These are phyloP conservation scores for Simmondsia chinensis DNA, from an alignment of 148 eudicot genomes.

Conservation along the genomic window DNA sequence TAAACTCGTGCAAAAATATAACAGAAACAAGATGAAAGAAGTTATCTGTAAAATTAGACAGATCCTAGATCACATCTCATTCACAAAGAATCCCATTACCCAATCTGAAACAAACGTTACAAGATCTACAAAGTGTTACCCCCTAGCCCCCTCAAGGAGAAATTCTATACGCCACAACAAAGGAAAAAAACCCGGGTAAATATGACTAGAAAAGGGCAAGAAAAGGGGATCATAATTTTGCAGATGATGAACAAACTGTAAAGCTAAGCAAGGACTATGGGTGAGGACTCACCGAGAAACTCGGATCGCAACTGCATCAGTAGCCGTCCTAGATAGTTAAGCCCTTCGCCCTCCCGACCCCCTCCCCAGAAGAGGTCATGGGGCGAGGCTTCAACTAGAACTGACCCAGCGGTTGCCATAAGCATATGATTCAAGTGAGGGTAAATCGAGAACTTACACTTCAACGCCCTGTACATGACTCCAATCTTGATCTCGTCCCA, in stretches of 20 bases:
- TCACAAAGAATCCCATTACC: too few relatives aligned
- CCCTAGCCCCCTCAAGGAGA: too few relatives aligned
- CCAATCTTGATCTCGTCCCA: constrained; percentile 79
- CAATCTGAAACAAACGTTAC: too few relatives aligned
- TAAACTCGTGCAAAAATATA: too few relatives aligned
- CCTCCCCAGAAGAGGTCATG: constrained; percentile 99
- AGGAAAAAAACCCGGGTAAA: too few relatives aligned
- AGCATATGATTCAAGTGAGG: constrained; percentile 77
- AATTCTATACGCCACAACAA: too few relatives aligned
- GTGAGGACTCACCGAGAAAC: constrained; percentile 43
- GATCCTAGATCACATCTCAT: too few relatives aligned
- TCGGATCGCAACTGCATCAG: constrained; percentile 90
- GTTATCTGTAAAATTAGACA: too few relatives aligned
- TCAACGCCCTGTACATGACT: constrained; percentile 74
- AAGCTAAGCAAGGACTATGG: constrained; percentile 9
- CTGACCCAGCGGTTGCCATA: constrained; percentile 59
- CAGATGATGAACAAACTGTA: neutral
- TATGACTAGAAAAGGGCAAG: too few relatives aligned
- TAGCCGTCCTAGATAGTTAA: constrained; percentile 86
- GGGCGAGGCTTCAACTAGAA: constrained; percentile 91
- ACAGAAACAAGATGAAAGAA: too few relatives aligned
- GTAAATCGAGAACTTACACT: constrained; percentile 78
- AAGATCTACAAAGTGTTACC: too few relatives aligned
- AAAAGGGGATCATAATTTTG: too few relatives aligned
- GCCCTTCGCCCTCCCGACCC: constrained; percentile 98